Evolutionary conservation across 2,329 filamentous ascomycete species (phyloP), one percentile per base, ranked within the genome.

Genomic region (Alternaria conjuncta): DNA sequence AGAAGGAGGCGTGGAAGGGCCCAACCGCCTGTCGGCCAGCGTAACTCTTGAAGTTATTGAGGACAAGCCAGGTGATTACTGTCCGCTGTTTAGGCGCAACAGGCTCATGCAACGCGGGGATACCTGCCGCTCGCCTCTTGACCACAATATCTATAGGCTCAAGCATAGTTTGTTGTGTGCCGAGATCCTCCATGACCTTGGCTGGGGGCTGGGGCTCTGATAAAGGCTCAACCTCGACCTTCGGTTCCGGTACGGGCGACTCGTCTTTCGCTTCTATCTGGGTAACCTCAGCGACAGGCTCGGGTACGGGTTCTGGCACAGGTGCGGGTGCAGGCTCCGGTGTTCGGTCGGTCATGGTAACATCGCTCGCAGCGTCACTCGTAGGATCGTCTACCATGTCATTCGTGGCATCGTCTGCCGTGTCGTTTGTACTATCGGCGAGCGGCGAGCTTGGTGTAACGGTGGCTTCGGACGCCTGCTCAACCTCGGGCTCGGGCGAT

Each of bases 41-140:
- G 79, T 99, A 99, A 83, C 95, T 98, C 84, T 99, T 99, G 88
- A 99, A 99, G 81, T 99, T 99, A 69, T 89, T 96, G 71, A 99
- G 86, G 63, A 97, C 90, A 53, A 99, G 85, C 77, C 97, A 93
- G 18, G 93, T 96, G 69, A 99, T 95, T 57, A 98, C 95, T 68
- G 96, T 94, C 57, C 96, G 91, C 56, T 93, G 85, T 78, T 94
- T 97, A 2, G 94, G 92, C 0, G 87, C 89, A 1, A 87, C 88
- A 25, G 93, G 89, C 78, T 97, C 92, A 46, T 92, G 88, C n/a
- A 89, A 82, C 0, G 87, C 86, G 6, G 85, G 82, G 25, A 89
- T 79, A 3, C 80, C 84, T 2, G 88, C 86, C 32, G 90, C 91
- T 64, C 94, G 90, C 51, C 94, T 93, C 81, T 96, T 95, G 63